Percentiles rank a stretch among this genome's conserved stretches.
Evolutionary conservation across 495 filamentous ascomycete genomes (phyloP).

Genomic region (Podospora appendiculata): DNA sequence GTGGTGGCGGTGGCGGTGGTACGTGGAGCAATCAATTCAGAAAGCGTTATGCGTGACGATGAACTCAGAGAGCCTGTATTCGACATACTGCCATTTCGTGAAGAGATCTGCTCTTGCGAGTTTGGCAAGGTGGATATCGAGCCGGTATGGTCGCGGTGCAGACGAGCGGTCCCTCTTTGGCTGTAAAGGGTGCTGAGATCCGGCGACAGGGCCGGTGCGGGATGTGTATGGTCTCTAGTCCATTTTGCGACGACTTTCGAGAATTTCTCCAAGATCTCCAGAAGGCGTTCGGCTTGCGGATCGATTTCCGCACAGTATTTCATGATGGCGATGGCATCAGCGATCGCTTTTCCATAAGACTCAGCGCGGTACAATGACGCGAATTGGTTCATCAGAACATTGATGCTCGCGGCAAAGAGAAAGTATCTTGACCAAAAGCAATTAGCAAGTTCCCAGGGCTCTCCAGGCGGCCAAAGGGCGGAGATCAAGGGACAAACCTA

Average conservation of each 20-base stretch:
- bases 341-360: conserved; percentile 46
- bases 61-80: conserved; percentile 14
- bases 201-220: conserved; percentile 30
- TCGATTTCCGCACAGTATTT: conserved; percentile 54
- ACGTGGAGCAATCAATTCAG: conserved; percentile 11
- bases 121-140: conserved; percentile 1
- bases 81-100: conserved; percentile 1
- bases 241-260: conserved; percentile 40
- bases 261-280: conserved; percentile 58
- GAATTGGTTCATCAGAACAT: conserved; percentile 64
- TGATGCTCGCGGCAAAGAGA: conserved; percentile 62
- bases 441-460: not conserved
- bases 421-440: conserved; percentile 45
- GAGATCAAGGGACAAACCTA: conserved; percentile 18
- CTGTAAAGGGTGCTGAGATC: conserved; percentile 26
- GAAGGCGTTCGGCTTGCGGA: conserved; percentile 55
- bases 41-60: conserved; percentile 7
- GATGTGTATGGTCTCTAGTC: conserved; percentile 34
- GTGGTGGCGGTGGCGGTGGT: conserved; percentile 1
- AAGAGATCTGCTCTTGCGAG: not conserved
- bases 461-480: not conserved
- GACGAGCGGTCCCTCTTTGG: conserved; percentile 5
- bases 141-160: conserved; percentile 1
- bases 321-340: conserved; percentile 53
- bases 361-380: conserved; percentile 53